Evolutionary conservation across 768 basidiomycete genomes (phyloP).

Genomic region (Tylopilus subfusipes): DNA sequence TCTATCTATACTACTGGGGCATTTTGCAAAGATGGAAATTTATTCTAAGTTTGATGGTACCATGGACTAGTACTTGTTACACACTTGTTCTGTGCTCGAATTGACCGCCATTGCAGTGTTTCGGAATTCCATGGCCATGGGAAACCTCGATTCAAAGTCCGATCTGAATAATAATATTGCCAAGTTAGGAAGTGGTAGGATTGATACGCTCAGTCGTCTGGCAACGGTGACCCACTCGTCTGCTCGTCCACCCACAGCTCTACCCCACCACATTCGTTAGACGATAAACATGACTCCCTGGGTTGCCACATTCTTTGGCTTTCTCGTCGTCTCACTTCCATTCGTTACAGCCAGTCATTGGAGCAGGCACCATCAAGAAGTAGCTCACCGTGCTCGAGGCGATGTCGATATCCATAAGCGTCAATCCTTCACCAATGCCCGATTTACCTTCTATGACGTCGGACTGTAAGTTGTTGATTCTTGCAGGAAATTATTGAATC

Average conservation of each 20-base stretch:
- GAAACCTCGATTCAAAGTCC: neutral
- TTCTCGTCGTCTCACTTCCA: constrained; percentile 35
- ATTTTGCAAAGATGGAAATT: neutral
- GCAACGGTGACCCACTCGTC: constrained; percentile 13
- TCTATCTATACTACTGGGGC: constrained; percentile 8
- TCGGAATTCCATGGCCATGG: too few relatives aligned
- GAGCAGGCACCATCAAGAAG: constrained; percentile 42
- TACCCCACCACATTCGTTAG: constrained; percentile 19
- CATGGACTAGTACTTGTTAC: constrained; percentile 11
- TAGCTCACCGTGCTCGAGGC: constrained; percentile 46
- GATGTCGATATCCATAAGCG: constrained; percentile 42
- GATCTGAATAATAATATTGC: neutral
- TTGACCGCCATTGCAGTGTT: neutral
- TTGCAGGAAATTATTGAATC: neutral
- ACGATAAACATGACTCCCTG: constrained; percentile 17
- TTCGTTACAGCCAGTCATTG: constrained; percentile 34
- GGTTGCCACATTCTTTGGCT: constrained; percentile 30
- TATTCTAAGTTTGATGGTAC: neutral
- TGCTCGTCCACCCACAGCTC: neutral
- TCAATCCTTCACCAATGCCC: constrained; percentile 29
- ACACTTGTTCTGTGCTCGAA: neutral
- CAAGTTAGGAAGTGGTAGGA: neutral
- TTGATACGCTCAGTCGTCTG: neutral
- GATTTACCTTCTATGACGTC: constrained; percentile 56
- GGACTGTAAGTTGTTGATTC: constrained; percentile 40